Evolutionary conservation across 2,329 filamentous ascomycete species (phyloP).

Genomic region (Diaporthe humulicola): DNA sequence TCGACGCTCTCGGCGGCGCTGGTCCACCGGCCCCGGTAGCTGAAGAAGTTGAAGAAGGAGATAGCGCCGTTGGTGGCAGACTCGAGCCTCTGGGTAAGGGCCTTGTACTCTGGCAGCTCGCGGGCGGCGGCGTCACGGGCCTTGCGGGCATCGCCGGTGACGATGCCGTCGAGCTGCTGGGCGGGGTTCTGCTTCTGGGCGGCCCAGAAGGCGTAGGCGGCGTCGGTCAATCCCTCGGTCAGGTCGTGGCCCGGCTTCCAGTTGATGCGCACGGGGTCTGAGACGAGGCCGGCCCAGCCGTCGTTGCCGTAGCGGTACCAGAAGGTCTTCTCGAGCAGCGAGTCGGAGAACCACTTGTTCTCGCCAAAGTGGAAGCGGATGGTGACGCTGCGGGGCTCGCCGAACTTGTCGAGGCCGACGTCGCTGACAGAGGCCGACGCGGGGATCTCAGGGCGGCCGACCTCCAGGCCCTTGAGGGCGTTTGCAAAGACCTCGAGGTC

Average conservation of each 20-base stretch:
- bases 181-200: slow-evolving; percentile 60
- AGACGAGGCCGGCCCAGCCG: slow-evolving; percentile 62
- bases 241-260: slow-evolving; percentile 76
- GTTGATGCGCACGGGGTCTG: slow-evolving; percentile 75
- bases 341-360: slow-evolving; percentile 74
- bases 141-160: slow-evolving; percentile 40
- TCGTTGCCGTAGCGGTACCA: slow-evolving; percentile 72
- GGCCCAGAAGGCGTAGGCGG: slow-evolving; percentile 68
- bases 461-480: slow-evolving; percentile 67
- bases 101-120: slow-evolving; percentile 65
- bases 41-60: slow-evolving; percentile 81
- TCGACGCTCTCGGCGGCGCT: slow-evolving; percentile 71
- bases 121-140: slow-evolving; percentile 34
- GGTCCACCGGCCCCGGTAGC: slow-evolving; percentile 71
- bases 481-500: slow-evolving; percentile 71
- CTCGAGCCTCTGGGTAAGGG: slow-evolving; percentile 66
- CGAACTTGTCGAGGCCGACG: slow-evolving; percentile 52
- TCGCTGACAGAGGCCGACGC: slow-evolving; percentile 48
- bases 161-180: slow-evolving; percentile 43
- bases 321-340: slow-evolving; percentile 75
- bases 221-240: slow-evolving; percentile 73
- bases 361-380: slow-evolving; percentile 68
- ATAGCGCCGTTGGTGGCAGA: slow-evolving; percentile 49
- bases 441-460: slow-evolving; percentile 59
- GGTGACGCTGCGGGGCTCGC: slow-evolving; percentile 73